Percentiles rank a stretch among this genome's conserved stretches.
Conservation (phyloP, 1,139 yeast species). For the Candida glucosophila region DNA sequence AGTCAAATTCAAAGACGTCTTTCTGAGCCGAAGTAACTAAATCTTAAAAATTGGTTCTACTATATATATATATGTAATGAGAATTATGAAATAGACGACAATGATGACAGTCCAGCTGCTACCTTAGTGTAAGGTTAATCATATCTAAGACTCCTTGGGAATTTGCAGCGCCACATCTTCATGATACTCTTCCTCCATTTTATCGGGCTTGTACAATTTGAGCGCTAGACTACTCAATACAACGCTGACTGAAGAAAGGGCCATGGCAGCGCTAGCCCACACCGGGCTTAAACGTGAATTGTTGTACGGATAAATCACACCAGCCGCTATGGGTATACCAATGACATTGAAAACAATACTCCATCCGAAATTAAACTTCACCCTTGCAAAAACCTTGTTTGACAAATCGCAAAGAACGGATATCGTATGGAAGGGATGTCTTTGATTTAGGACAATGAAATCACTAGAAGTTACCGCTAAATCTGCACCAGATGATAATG, state of each 20-base stretch:
- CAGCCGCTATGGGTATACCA: slow-evolving; percentile 58
- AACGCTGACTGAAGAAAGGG: slow-evolving; percentile 51
- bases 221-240: slow-evolving; percentile 48
- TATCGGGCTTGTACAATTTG: slow-evolving; percentile 35
- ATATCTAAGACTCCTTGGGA: slow-evolving; percentile 4
- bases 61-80: no score
- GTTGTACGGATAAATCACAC: slow-evolving; percentile 48
- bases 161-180: slow-evolving; percentile 6
- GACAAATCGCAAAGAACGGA: slow-evolving; percentile 41
- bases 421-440: slow-evolving; percentile 39
- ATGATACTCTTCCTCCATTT: slow-evolving; percentile 12
- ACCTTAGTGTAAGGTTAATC: no score
- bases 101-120: no score
- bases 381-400: slow-evolving; percentile 39
- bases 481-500: slow-evolving; percentile 52
- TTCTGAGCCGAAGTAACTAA: slow-evolving; percentile 10
- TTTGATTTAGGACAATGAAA: slow-evolving; percentile 41
- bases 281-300: slow-evolving; percentile 49
- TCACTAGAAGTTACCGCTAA: slow-evolving; percentile 52
- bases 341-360: slow-evolving; percentile 44
- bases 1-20: slow-evolving; percentile 42
- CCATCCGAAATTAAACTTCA: slow-evolving; percentile 48
- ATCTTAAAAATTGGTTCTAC: no score
- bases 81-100: no score
- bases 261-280: slow-evolving; percentile 66